Evolutionary conservation across 495 filamentous ascomycete species (phyloP).

Genomic region (Neurospora hispaniola): DNA sequence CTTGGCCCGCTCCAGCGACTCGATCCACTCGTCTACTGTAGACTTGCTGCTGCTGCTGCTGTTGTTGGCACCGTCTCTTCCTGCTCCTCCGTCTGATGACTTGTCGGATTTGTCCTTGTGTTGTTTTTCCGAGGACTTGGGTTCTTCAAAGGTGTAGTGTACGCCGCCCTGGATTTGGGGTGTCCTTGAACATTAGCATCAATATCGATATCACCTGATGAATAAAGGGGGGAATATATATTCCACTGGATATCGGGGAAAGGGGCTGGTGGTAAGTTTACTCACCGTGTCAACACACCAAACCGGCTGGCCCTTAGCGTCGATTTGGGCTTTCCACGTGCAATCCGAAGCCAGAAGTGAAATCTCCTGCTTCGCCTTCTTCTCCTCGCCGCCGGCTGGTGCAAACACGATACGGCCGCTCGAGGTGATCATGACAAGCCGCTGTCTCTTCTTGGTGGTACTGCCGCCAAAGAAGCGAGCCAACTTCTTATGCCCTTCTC

Average conservation of each 20-base stretch:
- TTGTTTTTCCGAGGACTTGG: slow-evolving; percentile 11
- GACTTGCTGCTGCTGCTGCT: slow-evolving; percentile 32
- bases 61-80: slow-evolving; percentile 2
- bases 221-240: neutral
- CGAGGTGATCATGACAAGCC: slow-evolving; percentile 92
- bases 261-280: slow-evolving; percentile 6
- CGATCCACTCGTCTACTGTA: slow-evolving; percentile 77
- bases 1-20: slow-evolving; percentile 67
- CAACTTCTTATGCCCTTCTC: slow-evolving; percentile 64
- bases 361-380: slow-evolving; percentile 86
- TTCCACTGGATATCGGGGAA: neutral
- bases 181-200: slow-evolving; percentile 1
- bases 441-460: slow-evolving; percentile 82
- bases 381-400: slow-evolving; percentile 90
- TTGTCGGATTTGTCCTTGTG: neutral
- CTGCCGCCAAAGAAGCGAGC: slow-evolving; percentile 84
- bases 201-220: slow-evolving; percentile 5
- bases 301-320: slow-evolving; percentile 70
- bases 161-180: slow-evolving; percentile 56
- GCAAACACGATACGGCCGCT: slow-evolving; percentile 80
- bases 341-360: slow-evolving; percentile 63
- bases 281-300: slow-evolving; percentile 95
- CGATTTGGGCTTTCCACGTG: slow-evolving; percentile 65
- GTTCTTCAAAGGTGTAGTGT: slow-evolving; percentile 82
- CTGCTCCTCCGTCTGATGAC: neutral